phyloP scores from a whole-genome alignment of 495 filamentous ascomycete species.

The Aspergillus cavernicola region DNA sequence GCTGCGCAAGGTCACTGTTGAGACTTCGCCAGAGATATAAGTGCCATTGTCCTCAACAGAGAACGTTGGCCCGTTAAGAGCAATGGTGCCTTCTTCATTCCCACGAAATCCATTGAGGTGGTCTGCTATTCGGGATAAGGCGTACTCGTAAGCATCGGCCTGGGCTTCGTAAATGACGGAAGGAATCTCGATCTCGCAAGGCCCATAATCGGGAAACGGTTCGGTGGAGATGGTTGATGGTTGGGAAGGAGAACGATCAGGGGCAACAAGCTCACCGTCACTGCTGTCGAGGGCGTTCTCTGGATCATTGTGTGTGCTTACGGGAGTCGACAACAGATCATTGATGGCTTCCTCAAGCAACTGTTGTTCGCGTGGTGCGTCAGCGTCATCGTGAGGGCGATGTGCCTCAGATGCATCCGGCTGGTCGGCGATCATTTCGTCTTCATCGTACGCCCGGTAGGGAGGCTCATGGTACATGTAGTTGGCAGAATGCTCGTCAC shows the following conservation, averaged over 20 bases:
- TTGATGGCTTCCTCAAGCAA: too few species aligned
- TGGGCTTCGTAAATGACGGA: neutral
- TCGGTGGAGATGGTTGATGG: constrained; percentile 11
- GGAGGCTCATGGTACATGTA: too few species aligned
- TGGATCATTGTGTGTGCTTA: too few species aligned
- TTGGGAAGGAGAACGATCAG: neutral
- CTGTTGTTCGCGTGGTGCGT: too few species aligned
- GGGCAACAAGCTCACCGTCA: neutral
- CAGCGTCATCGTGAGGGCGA: too few species aligned
- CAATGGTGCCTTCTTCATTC: constrained; percentile 14
- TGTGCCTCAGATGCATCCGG: too few species aligned
- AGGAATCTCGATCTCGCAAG: constrained; percentile 7
- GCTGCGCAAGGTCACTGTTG: neutral
- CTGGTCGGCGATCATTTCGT: too few species aligned
- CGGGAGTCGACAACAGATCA: too few species aligned
- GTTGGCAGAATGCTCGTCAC: too few species aligned
- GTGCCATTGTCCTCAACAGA: neutral
- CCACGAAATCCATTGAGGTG: constrained; percentile 14
- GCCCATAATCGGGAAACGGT: constrained; percentile 35
- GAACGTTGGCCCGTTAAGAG: neutral
- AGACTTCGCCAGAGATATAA: neutral
- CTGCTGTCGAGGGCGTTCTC: neutral
- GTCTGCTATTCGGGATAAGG: constrained; percentile 25
- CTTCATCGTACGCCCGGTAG: too few species aligned
- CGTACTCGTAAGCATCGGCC: constrained; percentile 20